phyloP scores from a whole-genome alignment of 192 early-diverging fungal genomes.

The Coemansia sp. region DNA sequence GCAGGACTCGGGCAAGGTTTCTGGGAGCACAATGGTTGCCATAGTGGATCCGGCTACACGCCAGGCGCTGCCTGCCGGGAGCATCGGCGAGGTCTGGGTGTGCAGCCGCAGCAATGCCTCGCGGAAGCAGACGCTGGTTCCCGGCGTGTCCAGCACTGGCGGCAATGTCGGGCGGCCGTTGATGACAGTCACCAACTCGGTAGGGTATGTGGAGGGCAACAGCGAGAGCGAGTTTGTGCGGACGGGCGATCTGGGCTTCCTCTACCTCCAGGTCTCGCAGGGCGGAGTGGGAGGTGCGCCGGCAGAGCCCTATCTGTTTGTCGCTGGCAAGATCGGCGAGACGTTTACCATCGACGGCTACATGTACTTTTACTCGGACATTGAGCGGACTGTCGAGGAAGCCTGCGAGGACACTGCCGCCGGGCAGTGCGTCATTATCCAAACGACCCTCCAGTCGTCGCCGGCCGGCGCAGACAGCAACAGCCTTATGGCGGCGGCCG shows the following conservation, averaged over 20 bases:
- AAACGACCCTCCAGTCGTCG: conserved; percentile 31
- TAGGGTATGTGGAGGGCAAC: conserved; percentile 59
- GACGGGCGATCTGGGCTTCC: conserved; percentile 82
- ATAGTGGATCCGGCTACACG: conserved; percentile 81
- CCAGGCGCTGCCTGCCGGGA: conserved; percentile 65
- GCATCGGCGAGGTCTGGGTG: conserved; percentile 89
- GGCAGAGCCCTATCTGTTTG: conserved; percentile 76
- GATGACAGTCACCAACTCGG: conserved; percentile 19
- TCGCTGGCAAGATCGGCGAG: conserved; percentile 72
- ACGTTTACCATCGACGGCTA: conserved; percentile 72
- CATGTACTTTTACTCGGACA: conserved; percentile 73
- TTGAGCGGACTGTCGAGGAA: conserved; percentile 76
- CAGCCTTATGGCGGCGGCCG: not conserved
- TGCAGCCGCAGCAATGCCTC: conserved; percentile 54
- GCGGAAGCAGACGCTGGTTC: conserved; percentile 26
- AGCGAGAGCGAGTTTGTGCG: conserved; percentile 68
- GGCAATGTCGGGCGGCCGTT: conserved; percentile 7
- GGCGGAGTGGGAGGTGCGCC: conserved; percentile 53
- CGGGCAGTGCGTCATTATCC: conserved; percentile 40
- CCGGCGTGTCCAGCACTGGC: conserved; percentile 1
- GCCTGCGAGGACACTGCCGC: conserved; percentile 54
- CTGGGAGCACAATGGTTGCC: conserved; percentile 78
- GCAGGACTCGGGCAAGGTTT: conserved; percentile 75
- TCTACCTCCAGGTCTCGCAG: conserved; percentile 70
- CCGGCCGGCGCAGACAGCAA: conserved; percentile 13